Percentiles rank a stretch among this genome's conserved stretches.
Evolutionary conservation across 169 alveolate genomes (phyloP).

Genomic region (Theileria sp.): DNA sequence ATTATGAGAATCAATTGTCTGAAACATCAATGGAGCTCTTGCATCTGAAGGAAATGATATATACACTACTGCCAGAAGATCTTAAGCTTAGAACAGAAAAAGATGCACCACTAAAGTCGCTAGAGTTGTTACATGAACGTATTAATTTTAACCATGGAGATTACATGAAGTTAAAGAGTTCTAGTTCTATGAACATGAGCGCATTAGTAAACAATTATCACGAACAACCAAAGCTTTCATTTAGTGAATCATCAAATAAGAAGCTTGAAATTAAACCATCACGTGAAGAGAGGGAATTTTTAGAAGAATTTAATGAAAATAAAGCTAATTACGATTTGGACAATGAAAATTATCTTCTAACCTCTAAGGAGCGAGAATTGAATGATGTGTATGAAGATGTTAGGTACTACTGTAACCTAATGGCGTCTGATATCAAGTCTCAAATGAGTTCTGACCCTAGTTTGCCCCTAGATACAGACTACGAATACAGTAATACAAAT

Average conservation of each 20-base stretch:
- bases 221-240: background rate
- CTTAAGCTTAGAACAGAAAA: conserved; percentile 28
- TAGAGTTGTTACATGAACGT: background rate
- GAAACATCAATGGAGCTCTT: conserved; percentile 20
- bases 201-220: background rate
- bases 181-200: background rate
- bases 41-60: conserved; percentile 18
- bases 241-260: background rate
- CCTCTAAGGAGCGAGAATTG: background rate
- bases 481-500: background rate
- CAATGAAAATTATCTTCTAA: background rate
- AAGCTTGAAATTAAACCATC: background rate
- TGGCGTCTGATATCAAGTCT: conserved; percentile 1
- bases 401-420: conserved; percentile 2
- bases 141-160: background rate
- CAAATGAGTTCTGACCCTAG: background rate
- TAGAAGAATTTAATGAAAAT: background rate
- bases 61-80: conserved; percentile 35
- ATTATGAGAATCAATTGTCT: conserved; percentile 37
- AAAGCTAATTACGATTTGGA: background rate
- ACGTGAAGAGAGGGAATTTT: background rate
- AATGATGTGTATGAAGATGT: conserved; percentile 6
- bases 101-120: conserved; percentile 12
- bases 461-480: background rate
- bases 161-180: background rate